A percentile compares a stretch with the other conserved stretches of the same genome.
Evolutionary conservation across 352 stramenopile genomes (phyloP).

Genomic region (Pythium oligandrum): DNA sequence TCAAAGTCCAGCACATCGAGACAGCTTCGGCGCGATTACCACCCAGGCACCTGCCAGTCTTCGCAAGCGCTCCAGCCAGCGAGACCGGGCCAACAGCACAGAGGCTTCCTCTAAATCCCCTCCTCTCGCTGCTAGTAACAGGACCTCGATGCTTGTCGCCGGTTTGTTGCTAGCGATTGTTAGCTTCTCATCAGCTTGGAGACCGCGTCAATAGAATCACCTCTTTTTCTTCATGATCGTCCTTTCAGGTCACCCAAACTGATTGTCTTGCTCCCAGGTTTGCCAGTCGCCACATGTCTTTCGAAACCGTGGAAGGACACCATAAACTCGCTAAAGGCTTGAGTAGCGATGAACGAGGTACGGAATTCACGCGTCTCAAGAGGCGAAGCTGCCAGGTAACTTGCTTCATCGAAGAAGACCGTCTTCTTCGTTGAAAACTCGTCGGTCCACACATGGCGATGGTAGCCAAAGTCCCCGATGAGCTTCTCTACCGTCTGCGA

Average conservation of each 20-base stretch:
- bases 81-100: too few species aligned
- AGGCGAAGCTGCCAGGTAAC: constrained; percentile 71
- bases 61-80: too few species aligned
- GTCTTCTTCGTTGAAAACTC: constrained; percentile 77
- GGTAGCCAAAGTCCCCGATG: constrained; percentile 82
- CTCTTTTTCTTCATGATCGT: too few species aligned
- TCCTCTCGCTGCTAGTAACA: too few species aligned
- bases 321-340: constrained; percentile 83
- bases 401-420: constrained; percentile 84
- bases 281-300: constrained; percentile 21
- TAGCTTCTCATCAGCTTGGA: too few species aligned
- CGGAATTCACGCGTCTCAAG: constrained; percentile 77
- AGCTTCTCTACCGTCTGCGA: constrained; percentile 56
- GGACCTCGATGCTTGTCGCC: too few species aligned
- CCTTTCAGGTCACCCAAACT: too few species aligned
- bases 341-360: constrained; percentile 80
- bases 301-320: constrained; percentile 82
- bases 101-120: too few species aligned
- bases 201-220: too few species aligned
- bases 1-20: constrained; percentile 8
- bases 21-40: too few species aligned
- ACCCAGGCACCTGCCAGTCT: not conserved
- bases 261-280: too few species aligned
- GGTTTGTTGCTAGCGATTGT: too few species aligned
- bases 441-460: constrained; percentile 81